Percentiles rank a stretch among this genome's conserved stretches.
Evolutionary conservation across 768 basidiomycete species (phyloP).

Genomic region (Roridomyces roridus): DNA sequence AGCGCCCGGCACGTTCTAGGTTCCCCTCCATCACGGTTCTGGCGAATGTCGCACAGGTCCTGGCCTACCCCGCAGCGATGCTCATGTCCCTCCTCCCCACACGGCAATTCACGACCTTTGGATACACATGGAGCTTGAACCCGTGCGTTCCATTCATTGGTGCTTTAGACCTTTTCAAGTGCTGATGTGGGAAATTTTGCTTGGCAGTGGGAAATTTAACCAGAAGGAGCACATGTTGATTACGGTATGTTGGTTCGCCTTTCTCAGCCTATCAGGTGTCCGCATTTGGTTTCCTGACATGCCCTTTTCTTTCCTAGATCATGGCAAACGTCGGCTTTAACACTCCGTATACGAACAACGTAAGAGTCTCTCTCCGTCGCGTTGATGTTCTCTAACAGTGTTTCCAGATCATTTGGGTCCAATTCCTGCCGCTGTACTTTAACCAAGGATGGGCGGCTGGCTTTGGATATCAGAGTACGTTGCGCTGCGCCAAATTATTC

Average conservation of each 20-base stretch:
- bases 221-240: constrained; percentile 70
- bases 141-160: constrained; percentile 34
- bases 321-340: constrained; percentile 56
- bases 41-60: constrained; percentile 50
- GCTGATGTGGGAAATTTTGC: constrained; percentile 31
- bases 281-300: too few species aligned
- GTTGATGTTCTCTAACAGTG: neutral
- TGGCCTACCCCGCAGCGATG: constrained; percentile 52
- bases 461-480: constrained; percentile 44
- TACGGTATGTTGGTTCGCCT: constrained; percentile 29
- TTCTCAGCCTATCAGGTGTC: neutral
- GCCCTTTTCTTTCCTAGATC: constrained; percentile 26
- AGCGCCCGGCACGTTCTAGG: neutral
- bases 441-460: constrained; percentile 35
- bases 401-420: constrained; percentile 63
- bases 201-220: constrained; percentile 57
- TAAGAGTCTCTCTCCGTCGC: neutral
- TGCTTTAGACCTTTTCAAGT: constrained; percentile 13
- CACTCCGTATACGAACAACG: constrained; percentile 48
- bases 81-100: constrained; percentile 37
- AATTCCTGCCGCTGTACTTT: constrained; percentile 51
- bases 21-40: constrained; percentile 25
- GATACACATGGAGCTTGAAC: constrained; percentile 56
- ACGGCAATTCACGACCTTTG: constrained; percentile 44
- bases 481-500: neutral